Base-by-base conservation (phyloP, 2,329 filamentous ascomycete genomes). In the Cladosporium phlei region DNA sequence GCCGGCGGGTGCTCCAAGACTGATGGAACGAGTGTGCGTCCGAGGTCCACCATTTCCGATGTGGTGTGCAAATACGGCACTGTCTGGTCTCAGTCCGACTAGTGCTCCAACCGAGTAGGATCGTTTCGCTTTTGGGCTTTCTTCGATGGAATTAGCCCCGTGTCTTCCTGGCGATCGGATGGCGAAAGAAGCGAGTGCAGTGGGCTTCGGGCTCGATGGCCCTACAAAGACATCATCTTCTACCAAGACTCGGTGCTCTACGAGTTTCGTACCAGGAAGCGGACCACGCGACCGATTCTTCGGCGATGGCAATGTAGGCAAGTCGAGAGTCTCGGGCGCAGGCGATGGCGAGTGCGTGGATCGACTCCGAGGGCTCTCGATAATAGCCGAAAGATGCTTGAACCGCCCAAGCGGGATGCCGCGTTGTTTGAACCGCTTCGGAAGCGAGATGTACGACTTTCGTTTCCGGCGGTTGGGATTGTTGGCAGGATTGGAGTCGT, bases 381-480 rank as follows among this genome's bases (percentile, higher is more conserved):
- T 60, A 3, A 71, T 70, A 5, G 68, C 60, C 2, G 64, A 66
- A 5, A 66, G 56, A 44, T 61, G 57, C 49, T 60, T 61, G 22
- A 57, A 50, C 25, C 46, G 43, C 52, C 52, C 55, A 9, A 60
- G 28, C n/a, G 44, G 53, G 27, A 57, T 50, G 2, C 51, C 52
- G 14, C 37, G 30, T 32, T 54, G 48, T 32, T 52, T 52, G 25
- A 57, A 40, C 11, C 48, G 45, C 39, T 56, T 60, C 9, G 60
- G 55, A n/a, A 60, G 28, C 9, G 52, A 53, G 5, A 57, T 40
- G 8, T 37, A 45, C 3, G 55, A 53, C 5, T 47, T 29, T 27
- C 58, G 52, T 49, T 59, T 58, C 21, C 52, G 50, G 46, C 52
- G 52, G 16, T 38, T 39, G 16, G 39, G 34, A 12, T 40, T 33